Evolutionary conservation across 179 eudicot species (phyloP).

Genomic region (Amaranthus tricolor): DNA sequence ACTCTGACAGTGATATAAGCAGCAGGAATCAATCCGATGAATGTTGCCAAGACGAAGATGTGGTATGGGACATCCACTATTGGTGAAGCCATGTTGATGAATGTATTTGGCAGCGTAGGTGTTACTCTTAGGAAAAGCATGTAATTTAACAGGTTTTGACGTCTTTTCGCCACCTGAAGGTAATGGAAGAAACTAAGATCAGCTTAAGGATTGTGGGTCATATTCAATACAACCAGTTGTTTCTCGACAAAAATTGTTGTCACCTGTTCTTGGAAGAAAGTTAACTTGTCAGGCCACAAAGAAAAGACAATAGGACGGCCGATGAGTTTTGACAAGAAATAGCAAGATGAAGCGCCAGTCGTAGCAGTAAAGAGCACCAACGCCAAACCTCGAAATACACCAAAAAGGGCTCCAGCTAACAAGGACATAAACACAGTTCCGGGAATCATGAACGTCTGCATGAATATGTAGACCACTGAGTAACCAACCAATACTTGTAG

Average conservation of each 20-base stretch:
- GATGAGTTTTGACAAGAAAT: constrained; percentile 74
- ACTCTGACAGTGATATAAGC: constrained; percentile 92
- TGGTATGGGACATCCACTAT: constrained; percentile 91
- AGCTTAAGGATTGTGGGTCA: background rate
- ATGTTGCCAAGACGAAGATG: constrained; percentile 76
- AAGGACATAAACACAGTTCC: constrained; percentile 97
- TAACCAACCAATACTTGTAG: constrained; percentile 86
- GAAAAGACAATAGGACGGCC: constrained; percentile 77
- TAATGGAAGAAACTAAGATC: constrained; percentile 10
- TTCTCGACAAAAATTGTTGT: background rate
- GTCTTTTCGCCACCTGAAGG: constrained; percentile 78
- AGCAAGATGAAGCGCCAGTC: constrained; percentile 92
- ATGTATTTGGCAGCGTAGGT: constrained; percentile 88
- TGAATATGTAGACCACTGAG: constrained; percentile 81
- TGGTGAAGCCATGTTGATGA: constrained; percentile 88
- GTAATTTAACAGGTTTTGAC: constrained; percentile 71
- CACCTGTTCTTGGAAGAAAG: constrained; percentile 85
- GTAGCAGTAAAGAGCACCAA: constrained; percentile 83
- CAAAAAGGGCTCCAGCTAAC: constrained; percentile 93
- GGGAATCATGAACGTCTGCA: constrained; percentile 99
- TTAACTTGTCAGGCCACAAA: constrained; percentile 80
- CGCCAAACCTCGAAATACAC: constrained; percentile 75
- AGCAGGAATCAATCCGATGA: constrained; percentile 82
- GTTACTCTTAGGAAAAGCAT: constrained; percentile 93
- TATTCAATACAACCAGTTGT: background rate